phyloP scores from a whole-genome alignment of 495 filamentous ascomycete genomes.

The Talaromyces stipitatus region DNA sequence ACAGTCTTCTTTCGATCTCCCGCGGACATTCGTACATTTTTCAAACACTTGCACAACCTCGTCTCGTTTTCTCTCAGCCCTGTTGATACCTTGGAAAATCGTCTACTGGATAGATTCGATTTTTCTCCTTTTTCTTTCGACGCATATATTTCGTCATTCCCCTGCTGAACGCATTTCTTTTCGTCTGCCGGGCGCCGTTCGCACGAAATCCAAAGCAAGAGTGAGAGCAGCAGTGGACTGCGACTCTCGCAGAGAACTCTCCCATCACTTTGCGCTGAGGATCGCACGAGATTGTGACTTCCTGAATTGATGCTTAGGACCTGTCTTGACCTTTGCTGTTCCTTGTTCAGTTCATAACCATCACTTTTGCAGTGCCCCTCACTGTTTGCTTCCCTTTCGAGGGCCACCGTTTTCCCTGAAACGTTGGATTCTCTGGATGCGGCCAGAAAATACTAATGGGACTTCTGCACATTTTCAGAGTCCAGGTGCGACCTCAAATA shows the following conservation, averaged over 20 bases:
- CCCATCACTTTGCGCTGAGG: not conserved
- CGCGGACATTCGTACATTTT: slow-evolving; percentile 1
- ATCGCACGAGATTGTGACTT: not conserved
- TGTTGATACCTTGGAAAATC: not conserved
- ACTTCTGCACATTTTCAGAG: slow-evolving; percentile 30
- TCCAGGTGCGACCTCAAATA: slow-evolving; percentile 34
- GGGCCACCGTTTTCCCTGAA: not conserved
- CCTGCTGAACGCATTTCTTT: not conserved
- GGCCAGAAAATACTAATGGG: slow-evolving; percentile 37
- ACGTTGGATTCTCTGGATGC: slow-evolving; percentile 29
- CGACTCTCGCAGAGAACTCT: not conserved
- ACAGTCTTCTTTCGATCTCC: slow-evolving; percentile 1
- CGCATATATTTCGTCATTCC: slow-evolving; percentile 2
- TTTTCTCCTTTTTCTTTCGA: not conserved
- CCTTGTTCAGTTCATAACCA: not conserved
- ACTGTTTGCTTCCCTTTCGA: not conserved
- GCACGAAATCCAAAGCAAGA: not conserved
- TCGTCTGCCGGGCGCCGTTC: not conserved
- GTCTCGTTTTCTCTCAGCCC: not conserved
- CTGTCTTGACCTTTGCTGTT: not conserved
- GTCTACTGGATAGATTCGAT: slow-evolving; percentile 8
- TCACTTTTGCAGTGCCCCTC: not conserved
- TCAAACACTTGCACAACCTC: not conserved
- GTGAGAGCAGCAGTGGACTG: not conserved
- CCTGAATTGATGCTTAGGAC: not conserved